Base-by-base conservation (phyloP, 73 alveolate species). In the Durusdinium trenchii region DNA sequence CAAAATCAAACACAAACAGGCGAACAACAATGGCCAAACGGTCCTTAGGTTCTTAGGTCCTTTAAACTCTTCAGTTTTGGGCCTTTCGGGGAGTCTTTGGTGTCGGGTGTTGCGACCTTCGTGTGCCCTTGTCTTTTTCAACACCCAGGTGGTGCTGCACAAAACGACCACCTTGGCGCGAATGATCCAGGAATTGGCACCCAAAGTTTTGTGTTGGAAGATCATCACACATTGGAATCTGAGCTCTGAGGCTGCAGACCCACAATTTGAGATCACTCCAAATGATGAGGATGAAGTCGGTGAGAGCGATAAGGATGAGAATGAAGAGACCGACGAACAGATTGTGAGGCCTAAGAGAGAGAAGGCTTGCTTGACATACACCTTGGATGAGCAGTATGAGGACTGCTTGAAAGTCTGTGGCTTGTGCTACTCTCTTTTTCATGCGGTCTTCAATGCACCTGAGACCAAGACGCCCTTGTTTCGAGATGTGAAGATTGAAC, bases 211-310 rank as follows among this genome's bases (percentile, higher is more conserved):
- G 78, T 93, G 98, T 73, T 75, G 98, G 98, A 93, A 93, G 64
- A 81, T 93, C 93, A 93, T 75, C 64, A 93, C 98, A 18, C 98
- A 93, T n/a, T 93, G 98, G 98, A 93, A 93, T 82, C 98, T 93
- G 42, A 93, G 98, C 50, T 71, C 92, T 9, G 92, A 73, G 98
- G 98, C 92, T 3, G 97, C 97, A 5, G 97, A 91, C 61, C 97
- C 97, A 1, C 97, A 91, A 64, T 91, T 91, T 54, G 97, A 91
- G 84, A 76, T 91, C 48, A 76, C 86, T 3, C 75, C 84, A 42
- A 64, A 48, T 57, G 97, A 91, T 42, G 97, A 91, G n/a, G 97
- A 91, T n/a, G 97, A 91, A 47, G 97, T 38, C 48, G 40, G 42
- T 47, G 5, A 3, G 43, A 71, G 30, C 38, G 97, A 64, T 43